These are phyloP conservation scores for Pseudomassariella vexata DNA, from an alignment of 2,329 filamentous ascomycete genomes.

Conservation along the genomic window DNA sequence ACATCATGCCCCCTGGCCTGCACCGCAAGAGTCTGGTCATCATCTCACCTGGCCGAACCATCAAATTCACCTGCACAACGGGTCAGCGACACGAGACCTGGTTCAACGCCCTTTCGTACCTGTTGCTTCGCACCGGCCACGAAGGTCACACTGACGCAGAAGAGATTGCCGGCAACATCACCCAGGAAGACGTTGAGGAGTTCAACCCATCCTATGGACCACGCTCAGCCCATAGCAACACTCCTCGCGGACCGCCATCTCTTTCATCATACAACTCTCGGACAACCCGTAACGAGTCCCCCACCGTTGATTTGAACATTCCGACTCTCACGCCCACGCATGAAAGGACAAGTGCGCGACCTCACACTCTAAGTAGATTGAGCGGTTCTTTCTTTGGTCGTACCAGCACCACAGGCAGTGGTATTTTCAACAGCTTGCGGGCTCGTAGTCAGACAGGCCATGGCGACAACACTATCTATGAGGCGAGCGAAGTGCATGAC, in stretches of 20 bases:
- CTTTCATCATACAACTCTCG: slow-evolving; percentile 77
- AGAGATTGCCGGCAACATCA: slow-evolving; percentile 51
- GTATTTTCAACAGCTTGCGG: slow-evolving; percentile 49
- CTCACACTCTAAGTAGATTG: slow-evolving; percentile 50
- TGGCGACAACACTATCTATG: slow-evolving; percentile 44
- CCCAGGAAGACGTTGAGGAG: slow-evolving; percentile 62
- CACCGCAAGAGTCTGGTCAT: slow-evolving; percentile 92
- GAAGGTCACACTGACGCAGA: slow-evolving; percentile 59
- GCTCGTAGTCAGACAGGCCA: slow-evolving; percentile 42
- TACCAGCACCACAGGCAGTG: slow-evolving; percentile 35
- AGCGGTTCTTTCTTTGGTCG: slow-evolving; percentile 51
- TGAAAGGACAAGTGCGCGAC: slow-evolving; percentile 27
- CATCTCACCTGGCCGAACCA: slow-evolving; percentile 76
- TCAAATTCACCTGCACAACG: slow-evolving; percentile 93
- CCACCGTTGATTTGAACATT: slow-evolving; percentile 41
- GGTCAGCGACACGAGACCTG: slow-evolving; percentile 95
- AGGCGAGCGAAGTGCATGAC: slow-evolving; percentile 61
- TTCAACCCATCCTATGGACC: slow-evolving; percentile 66
- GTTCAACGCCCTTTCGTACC: slow-evolving; percentile 95
- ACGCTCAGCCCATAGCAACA: slow-evolving; percentile 35
- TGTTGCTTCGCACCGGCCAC: slow-evolving; percentile 70
- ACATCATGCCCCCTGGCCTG: slow-evolving; percentile 88
- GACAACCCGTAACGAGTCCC: slow-evolving; percentile 61
- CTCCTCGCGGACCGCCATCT: slow-evolving; percentile 54
- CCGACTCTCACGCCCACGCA: slow-evolving; percentile 52